Evolutionary conservation across 169 alveolate species (phyloP).

Genomic region (Condylostoma magnum): DNA sequence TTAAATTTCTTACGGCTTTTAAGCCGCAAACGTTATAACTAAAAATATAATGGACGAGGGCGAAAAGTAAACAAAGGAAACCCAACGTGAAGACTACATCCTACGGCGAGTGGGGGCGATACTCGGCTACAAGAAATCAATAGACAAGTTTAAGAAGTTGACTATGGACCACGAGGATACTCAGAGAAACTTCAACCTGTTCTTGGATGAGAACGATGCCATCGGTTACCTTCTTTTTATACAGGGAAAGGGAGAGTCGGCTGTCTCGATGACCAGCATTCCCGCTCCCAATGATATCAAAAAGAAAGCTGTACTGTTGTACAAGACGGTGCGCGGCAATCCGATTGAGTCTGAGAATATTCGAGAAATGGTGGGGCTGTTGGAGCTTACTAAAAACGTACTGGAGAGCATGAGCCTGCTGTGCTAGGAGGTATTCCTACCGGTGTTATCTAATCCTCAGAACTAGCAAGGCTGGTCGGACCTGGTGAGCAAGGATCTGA

Average conservation of each 20-base stretch:
- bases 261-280: background rate
- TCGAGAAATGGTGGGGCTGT: conserved; percentile 59
- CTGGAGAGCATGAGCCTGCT: conserved; percentile 76
- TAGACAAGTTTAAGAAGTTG: conserved; percentile 9
- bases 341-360: conserved; percentile 38
- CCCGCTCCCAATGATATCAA: background rate
- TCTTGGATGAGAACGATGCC: background rate
- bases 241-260: conserved; percentile 2
- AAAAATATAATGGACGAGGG: too few species aligned
- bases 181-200: background rate
- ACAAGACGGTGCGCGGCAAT: conserved; percentile 24
- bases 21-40: too few species aligned
- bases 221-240: conserved; percentile 7
- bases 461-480: conserved; percentile 90
- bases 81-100: conserved; percentile 21
- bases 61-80: background rate
- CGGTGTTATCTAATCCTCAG: conserved; percentile 74
- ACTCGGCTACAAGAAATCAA: conserved; percentile 11
- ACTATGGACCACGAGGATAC: conserved; percentile 17
- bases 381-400: conserved; percentile 69
- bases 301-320: conserved; percentile 7
- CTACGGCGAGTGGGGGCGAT: background rate
- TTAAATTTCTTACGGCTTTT: too few species aligned
- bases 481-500: conserved; percentile 88
- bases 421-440: conserved; percentile 83